These are phyloP conservation scores for Pseudogymnoascus sp. DNA, from an alignment of 2,329 filamentous ascomycete genomes.

Conservation along the genomic window DNA sequence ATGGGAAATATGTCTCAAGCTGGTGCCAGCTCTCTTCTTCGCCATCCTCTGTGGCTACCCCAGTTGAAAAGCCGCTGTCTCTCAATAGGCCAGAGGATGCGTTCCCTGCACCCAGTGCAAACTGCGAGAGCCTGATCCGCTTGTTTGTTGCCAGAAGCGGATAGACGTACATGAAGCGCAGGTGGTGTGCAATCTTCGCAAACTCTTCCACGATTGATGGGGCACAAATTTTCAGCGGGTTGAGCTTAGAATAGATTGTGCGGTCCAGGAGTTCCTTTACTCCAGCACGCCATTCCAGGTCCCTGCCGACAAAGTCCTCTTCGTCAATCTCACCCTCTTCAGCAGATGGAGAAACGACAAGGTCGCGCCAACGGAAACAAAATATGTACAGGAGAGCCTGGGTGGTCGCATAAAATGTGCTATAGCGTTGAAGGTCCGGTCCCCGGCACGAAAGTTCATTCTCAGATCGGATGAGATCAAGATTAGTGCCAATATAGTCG, in stretches of 20 bases:
- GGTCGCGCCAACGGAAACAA: constrained; percentile 94
- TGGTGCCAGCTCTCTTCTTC: constrained; percentile 69
- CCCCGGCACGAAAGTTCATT: constrained; percentile 71
- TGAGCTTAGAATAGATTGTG: constrained; percentile 81
- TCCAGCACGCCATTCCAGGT: constrained; percentile 69
- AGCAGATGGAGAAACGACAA: constrained; percentile 58
- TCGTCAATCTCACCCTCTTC: constrained; percentile 52
- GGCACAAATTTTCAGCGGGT: constrained; percentile 91
- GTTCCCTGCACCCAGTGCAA: constrained; percentile 46
- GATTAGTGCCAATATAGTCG: constrained; percentile 65
- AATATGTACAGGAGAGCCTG: constrained; percentile 70
- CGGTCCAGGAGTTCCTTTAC: constrained; percentile 67
- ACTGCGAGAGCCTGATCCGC: constrained; percentile 70
- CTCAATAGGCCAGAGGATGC: constrained; percentile 37
- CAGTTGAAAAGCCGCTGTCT: constrained; percentile 48
- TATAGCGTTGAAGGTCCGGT: constrained; percentile 66
- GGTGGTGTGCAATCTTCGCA: constrained; percentile 75
- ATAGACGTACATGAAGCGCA: constrained; percentile 84
- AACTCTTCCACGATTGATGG: constrained; percentile 87
- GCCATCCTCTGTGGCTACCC: constrained; percentile 34
- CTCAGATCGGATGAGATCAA: constrained; percentile 65
- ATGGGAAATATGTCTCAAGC: constrained; percentile 91
- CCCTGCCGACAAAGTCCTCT: constrained; percentile 60
- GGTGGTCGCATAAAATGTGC: constrained; percentile 61
- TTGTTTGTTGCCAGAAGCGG: constrained; percentile 88